These are phyloP conservation scores for Mycocentrospora acerina DNA, from an alignment of 2,329 filamentous ascomycete genomes.

Conservation along the genomic window DNA sequence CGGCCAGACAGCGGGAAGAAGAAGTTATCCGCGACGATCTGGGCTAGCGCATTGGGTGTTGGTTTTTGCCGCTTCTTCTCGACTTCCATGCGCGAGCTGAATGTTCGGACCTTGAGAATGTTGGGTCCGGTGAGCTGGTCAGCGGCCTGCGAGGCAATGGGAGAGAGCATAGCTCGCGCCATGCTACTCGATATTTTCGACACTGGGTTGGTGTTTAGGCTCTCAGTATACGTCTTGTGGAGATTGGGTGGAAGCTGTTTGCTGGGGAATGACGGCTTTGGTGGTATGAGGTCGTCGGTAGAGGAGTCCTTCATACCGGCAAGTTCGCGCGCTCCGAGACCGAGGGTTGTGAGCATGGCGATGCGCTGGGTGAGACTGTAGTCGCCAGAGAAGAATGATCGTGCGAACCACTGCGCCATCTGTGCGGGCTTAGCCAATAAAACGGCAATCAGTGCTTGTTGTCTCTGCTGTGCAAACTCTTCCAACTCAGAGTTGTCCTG, in stretches of 20 bases:
- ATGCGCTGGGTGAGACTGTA: slow-evolving; percentile 85
- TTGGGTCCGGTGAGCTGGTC: slow-evolving; percentile 79
- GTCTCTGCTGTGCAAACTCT: slow-evolving; percentile 70
- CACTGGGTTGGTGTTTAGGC: slow-evolving; percentile 57
- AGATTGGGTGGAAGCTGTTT: slow-evolving; percentile 75
- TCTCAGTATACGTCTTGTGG: slow-evolving; percentile 66
- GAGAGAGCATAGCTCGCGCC: slow-evolving; percentile 72
- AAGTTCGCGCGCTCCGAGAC: slow-evolving; percentile 79
- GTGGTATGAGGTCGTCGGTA: slow-evolving; percentile 47
- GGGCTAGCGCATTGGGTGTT: slow-evolving; percentile 75
- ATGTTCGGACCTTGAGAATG: slow-evolving; percentile 83
- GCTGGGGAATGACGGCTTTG: slow-evolving; percentile 66
- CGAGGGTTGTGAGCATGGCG: slow-evolving; percentile 77
- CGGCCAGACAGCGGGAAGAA: slow-evolving; percentile 85
- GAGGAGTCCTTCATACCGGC: slow-evolving; percentile 69
- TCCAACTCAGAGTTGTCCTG: slow-evolving; percentile 80
- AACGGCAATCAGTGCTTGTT: slow-evolving; percentile 81
- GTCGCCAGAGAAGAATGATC: slow-evolving; percentile 87
- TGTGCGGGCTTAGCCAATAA: slow-evolving; percentile 72
- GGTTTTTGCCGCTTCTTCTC: slow-evolving; percentile 61
- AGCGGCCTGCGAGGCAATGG: slow-evolving; percentile 78
- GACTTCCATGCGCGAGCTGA: slow-evolving; percentile 74
- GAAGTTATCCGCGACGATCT: slow-evolving; percentile 72
- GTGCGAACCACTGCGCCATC: slow-evolving; percentile 82
- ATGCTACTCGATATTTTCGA: slow-evolving; percentile 68